A percentile compares a stretch with the other conserved stretches of the same genome.
These are phyloP conservation scores for Pontederia paniculata DNA, from an alignment of 176 grass and related monocot species.

Conservation along the genomic window DNA sequence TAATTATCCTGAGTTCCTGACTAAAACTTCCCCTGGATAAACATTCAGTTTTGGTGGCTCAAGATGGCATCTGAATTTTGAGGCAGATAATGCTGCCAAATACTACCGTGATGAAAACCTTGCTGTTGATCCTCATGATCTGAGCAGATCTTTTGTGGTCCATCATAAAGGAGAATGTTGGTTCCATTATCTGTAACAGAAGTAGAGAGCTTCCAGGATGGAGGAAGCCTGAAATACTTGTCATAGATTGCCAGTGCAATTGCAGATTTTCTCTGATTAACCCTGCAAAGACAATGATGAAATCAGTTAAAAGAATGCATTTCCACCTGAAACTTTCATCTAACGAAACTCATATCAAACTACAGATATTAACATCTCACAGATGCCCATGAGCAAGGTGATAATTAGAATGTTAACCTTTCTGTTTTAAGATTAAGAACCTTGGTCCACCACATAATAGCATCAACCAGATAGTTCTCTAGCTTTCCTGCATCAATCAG, in stretches of 20 bases:
- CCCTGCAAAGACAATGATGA: conserved; percentile 11
- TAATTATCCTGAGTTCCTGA: too few species aligned
- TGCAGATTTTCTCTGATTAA: conserved; percentile 40
- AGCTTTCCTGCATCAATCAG: conserved; percentile 56
- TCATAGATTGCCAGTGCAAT: conserved; percentile 39
- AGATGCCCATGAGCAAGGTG: background rate
- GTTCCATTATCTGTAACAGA: conserved; percentile 3
- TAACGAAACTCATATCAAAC: background rate
- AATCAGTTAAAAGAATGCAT: background rate
- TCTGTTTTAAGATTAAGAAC: conserved; percentile 34
- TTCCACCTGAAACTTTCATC: background rate
- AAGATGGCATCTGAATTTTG: conserved; percentile 37
- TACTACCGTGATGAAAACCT: conserved; percentile 23
- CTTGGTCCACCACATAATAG: conserved; percentile 50
- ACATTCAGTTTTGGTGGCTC: conserved; percentile 20
- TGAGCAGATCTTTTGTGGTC: conserved; percentile 50
- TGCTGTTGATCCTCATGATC: conserved; percentile 24
- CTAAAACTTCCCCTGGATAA: background rate
- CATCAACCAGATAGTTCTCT: conserved; percentile 27
- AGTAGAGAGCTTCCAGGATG: conserved; percentile 36
- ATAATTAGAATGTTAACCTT: conserved; percentile 28
- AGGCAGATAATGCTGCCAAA: conserved; percentile 45
- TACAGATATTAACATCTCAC: background rate
- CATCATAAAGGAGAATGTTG: conserved; percentile 46
- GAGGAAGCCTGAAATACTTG: conserved; percentile 59